Percentiles rank a stretch among this genome's conserved stretches.
Conservation (phyloP, 2,329 filamentous ascomycete species). For the Pyrenophora graminea region DNA sequence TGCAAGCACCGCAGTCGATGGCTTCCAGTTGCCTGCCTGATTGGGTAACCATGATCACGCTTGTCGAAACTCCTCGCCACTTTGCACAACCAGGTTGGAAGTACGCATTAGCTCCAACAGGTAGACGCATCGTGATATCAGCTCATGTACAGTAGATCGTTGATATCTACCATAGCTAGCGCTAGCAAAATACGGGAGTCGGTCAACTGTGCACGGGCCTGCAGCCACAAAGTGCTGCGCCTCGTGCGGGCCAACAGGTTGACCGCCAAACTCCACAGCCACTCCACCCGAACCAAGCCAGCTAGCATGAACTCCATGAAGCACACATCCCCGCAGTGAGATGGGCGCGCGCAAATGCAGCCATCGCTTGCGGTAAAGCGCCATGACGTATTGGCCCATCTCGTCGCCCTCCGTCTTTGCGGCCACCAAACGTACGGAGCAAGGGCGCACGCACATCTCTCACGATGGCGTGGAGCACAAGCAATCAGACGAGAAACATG, state of each 20-base stretch:
- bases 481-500: slow-evolving; percentile 26
- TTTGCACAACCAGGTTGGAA: too few species aligned
- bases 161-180: not conserved
- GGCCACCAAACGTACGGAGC: slow-evolving; percentile 68
- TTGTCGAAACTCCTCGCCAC: too few species aligned
- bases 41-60: too few species aligned
- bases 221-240: slow-evolving; percentile 20
- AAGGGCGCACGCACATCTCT: slow-evolving; percentile 60
- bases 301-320: slow-evolving; percentile 28
- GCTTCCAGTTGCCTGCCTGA: too few species aligned
- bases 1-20: too few species aligned
- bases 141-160: not conserved
- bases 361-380: slow-evolving; percentile 43
- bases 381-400: slow-evolving; percentile 86
- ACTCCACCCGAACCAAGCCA: slow-evolving; percentile 30
- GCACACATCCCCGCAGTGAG: slow-evolving; percentile 33
- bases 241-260: slow-evolving; percentile 11
- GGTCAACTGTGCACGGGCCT: slow-evolving; percentile 12
- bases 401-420: slow-evolving; percentile 83
- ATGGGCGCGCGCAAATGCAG: slow-evolving; percentile 45
- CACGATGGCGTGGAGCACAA: slow-evolving; percentile 59
- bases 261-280: slow-evolving; percentile 29
- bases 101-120: too few species aligned
- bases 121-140: too few species aligned
- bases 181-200: not conserved